These are phyloP conservation scores for Elsinoe fawcettii DNA, from an alignment of 2,329 filamentous ascomycete species.

Conservation along the genomic window DNA sequence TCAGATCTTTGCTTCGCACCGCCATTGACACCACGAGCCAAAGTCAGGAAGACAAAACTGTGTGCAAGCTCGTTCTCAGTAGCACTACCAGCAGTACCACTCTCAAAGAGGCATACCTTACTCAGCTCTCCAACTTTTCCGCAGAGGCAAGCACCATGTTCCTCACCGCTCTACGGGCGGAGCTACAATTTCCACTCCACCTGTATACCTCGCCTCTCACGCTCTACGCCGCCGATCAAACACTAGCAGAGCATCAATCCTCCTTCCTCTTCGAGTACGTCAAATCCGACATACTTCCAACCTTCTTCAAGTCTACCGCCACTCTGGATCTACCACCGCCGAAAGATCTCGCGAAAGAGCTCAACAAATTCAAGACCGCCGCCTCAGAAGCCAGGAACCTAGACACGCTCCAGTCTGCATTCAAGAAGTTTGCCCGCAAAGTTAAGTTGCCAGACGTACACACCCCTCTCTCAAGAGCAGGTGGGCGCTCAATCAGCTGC, in stretches of 20 bases:
- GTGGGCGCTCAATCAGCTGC: not conserved
- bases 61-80: not conserved
- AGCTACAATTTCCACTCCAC: slow-evolving; percentile 21
- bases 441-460: slow-evolving; percentile 20
- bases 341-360: slow-evolving; percentile 21
- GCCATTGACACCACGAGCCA: not conserved
- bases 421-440: slow-evolving; percentile 24
- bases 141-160: not conserved
- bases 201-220: slow-evolving; percentile 24
- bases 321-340: slow-evolving; percentile 22
- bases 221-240: slow-evolving; percentile 21
- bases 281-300: slow-evolving; percentile 21
- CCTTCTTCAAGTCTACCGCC: slow-evolving; percentile 22
- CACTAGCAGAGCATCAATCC: slow-evolving; percentile 24
- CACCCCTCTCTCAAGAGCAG: not conserved
- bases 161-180: not conserved
- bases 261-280: slow-evolving; percentile 23
- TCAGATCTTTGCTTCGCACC: not conserved
- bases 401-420: slow-evolving; percentile 21
- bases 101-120: not conserved
- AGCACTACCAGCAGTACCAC: not conserved
- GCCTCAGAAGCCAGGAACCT: slow-evolving; percentile 21
- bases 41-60: not conserved
- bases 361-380: slow-evolving; percentile 25
- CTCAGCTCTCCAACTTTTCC: not conserved